Evolutionary conservation across 371 early-diverging fungal species (phyloP), one percentile per base, ranked within the genome.

Genomic region (Mucor circinelloides): DNA sequence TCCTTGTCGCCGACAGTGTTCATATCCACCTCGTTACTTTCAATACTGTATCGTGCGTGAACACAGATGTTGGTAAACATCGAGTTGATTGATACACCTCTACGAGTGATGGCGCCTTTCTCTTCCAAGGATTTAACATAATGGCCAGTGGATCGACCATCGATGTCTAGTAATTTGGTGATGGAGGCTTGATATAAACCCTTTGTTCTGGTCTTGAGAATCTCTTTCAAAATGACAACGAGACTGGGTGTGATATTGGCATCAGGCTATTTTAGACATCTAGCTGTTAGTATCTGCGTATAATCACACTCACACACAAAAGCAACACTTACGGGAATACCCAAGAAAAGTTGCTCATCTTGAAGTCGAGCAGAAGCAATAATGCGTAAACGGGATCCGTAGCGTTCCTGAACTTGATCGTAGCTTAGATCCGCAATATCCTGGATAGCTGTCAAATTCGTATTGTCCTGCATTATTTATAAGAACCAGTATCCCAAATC

Each of bases 131-230:
- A 44, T 60, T 79, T 79, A 5, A 68, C 72, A 64, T 79, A 79
- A 58, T 79, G 79, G 2, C 82, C 82, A n/a, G 82, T 70, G 2
- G 82, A 79, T 19, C 82, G 69, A 60, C 68, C 28, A 54, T 82
- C 82, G 13, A 77, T n/a, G 7, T 58, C 63, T 5, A 70, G 60
- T 0, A 58, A 6, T 38, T 69, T 75, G 1, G 82, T 79, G 3
- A 82, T 34, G 8, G 54, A 58, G 17, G 73, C 73, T 63, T 82
- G 82, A 13, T 76, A 68, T 25, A 77, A 48, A 25, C 82, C 82
- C 8, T 63, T 40, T 10, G 68, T 38, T 40, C 75, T 60, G 0
- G 72, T 38, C 8, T 62, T 63, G 27, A 82, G 3, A 27, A 82
- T 74, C 4, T 46, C 56, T 27, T 54, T 58, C 36, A 82, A 63